A percentile compares a stretch with the other conserved stretches of the same genome.
Conservation (phyloP, 1,139 yeast genomes). For the Yamadazyma trypodendri region DNA sequence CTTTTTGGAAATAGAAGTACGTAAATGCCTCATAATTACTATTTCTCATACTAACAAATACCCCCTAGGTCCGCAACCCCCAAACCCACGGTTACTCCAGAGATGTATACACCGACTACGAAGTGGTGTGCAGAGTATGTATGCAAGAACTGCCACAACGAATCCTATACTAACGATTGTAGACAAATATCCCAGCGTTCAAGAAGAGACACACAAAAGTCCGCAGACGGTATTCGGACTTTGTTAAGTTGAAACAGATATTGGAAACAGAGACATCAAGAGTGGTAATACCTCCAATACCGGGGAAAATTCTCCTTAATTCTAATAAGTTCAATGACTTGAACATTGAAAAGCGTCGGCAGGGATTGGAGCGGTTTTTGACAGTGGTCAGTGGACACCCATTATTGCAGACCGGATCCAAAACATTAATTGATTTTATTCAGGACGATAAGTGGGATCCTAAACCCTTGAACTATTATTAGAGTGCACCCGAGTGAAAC, state of each 20-base stretch:
- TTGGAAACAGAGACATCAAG: conserved; percentile 73
- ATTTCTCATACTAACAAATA: conserved; percentile 11
- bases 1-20: conserved; percentile 85
- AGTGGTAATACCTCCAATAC: conserved; percentile 82
- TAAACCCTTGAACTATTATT: conserved; percentile 18
- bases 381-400: conserved; percentile 91
- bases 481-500: not conserved
- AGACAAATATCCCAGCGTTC: conserved; percentile 83
- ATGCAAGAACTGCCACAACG: not conserved
- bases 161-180: conserved; percentile 12
- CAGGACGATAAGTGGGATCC: conserved; percentile 85
- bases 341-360: conserved; percentile 79
- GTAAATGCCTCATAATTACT: conserved; percentile 4
- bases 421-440: conserved; percentile 75
- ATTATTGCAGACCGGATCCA: conserved; percentile 84
- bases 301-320: conserved; percentile 76
- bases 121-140: conserved; percentile 65
- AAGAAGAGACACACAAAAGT: conserved; percentile 64
- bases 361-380: conserved; percentile 80
- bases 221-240: conserved; percentile 87
- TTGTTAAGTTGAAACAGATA: conserved; percentile 74
- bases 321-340: conserved; percentile 76
- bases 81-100: conserved; percentile 73
- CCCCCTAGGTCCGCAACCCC: conserved; percentile 49
- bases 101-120: conserved; percentile 85